These are phyloP conservation scores for Solanum ahanhuiri DNA, from an alignment of 257 asterid species.

Conservation along the genomic window DNA sequence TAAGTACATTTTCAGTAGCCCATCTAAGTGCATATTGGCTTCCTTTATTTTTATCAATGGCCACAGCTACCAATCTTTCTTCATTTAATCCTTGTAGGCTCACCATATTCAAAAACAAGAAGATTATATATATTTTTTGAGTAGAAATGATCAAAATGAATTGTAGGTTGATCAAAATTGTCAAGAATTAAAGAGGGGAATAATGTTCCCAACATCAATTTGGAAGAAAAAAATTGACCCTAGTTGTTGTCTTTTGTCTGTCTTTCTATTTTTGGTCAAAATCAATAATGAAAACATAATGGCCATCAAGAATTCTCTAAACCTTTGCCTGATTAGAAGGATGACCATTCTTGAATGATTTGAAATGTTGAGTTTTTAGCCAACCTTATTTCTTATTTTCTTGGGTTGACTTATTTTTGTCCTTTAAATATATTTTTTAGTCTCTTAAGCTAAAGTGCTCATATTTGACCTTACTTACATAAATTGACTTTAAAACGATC, in stretches of 20 bases:
- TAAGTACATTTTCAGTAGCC: slow-evolving; percentile 4
- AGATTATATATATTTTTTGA: not conserved
- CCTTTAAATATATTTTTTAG: not conserved
- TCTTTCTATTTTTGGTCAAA: not conserved
- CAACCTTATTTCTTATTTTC: not conserved
- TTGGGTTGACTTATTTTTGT: not conserved
- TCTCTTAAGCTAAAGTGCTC: not conserved
- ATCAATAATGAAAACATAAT: not conserved
- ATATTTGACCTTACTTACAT: not conserved
- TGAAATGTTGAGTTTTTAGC: not conserved
- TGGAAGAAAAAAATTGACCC: not conserved
- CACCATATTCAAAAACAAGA: not conserved
- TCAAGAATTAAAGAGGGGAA: not conserved
- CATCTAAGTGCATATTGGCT: slow-evolving; percentile 13
- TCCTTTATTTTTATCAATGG: slow-evolving; percentile 4
- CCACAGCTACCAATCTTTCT: slow-evolving; percentile 7
- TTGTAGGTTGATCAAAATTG: not conserved
- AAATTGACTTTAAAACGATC: not conserved
- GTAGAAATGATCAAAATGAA: not conserved
- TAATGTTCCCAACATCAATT: not conserved
- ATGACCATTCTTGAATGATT: not conserved
- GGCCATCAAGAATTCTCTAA: not conserved
- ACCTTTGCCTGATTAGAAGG: not conserved
- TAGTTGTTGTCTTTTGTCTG: not conserved
- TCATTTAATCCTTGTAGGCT: not conserved